These are phyloP conservation scores for Xylaria sp. DNA, from an alignment of 2,329 filamentous ascomycete genomes.

Conservation along the genomic window DNA sequence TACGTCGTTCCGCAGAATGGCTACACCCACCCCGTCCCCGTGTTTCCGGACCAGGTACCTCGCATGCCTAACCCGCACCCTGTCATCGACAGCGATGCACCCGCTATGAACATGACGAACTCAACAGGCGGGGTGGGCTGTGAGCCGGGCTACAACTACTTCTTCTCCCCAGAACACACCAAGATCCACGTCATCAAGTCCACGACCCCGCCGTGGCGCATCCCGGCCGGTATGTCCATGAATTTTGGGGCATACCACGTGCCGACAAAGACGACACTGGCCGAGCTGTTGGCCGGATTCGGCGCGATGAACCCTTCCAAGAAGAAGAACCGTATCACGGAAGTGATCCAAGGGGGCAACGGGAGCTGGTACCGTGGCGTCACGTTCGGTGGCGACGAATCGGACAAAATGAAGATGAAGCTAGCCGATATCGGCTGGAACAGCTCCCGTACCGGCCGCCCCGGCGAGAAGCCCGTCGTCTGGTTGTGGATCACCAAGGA, in stretches of 20 bases:
- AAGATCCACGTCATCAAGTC: slow-evolving; percentile 62
- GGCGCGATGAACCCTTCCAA: slow-evolving; percentile 55
- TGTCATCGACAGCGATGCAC: slow-evolving; percentile 47
- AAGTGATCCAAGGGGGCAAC: slow-evolving; percentile 57
- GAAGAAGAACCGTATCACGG: slow-evolving; percentile 60
- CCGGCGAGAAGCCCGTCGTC: slow-evolving; percentile 56
- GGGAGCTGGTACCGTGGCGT: slow-evolving; percentile 63
- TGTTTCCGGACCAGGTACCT: slow-evolving; percentile 32
- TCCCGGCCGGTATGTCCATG: slow-evolving; percentile 45
- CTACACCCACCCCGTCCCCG: slow-evolving; percentile 25
- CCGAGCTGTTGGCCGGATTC: slow-evolving; percentile 60
- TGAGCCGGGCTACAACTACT: slow-evolving; percentile 66
- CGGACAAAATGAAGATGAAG: slow-evolving; percentile 50
- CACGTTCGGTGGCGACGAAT: slow-evolving; percentile 53
- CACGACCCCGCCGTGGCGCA: slow-evolving; percentile 55
- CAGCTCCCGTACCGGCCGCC: slow-evolving; percentile 48
- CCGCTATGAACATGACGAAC: slow-evolving; percentile 59
- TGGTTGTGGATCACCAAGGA: slow-evolving; percentile 63
- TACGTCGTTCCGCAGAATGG: slow-evolving; percentile 26
- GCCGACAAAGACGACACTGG: slow-evolving; percentile 55
- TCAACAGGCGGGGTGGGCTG: slow-evolving; percentile 59
- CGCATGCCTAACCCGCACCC: slow-evolving; percentile 49
- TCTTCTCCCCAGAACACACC: slow-evolving; percentile 60
- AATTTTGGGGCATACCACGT: slow-evolving; percentile 55
- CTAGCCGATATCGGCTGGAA: slow-evolving; percentile 65